Evolutionary conservation across 352 stramenopile species (phyloP).

Genomic region (Globisporangium paroecandrum): DNA sequence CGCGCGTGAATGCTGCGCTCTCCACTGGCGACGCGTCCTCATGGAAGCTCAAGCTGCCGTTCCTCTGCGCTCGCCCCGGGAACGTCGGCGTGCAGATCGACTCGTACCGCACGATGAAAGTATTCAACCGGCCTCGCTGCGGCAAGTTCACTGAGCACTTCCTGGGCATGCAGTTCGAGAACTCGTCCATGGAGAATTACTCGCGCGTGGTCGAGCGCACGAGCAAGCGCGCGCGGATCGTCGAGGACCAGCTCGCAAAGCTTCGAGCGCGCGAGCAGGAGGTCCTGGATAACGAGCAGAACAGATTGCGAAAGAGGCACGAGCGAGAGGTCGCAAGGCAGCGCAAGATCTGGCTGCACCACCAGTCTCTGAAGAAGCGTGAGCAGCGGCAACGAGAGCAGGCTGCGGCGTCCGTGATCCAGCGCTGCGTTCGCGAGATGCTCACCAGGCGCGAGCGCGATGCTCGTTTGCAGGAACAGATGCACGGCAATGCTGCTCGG

Average conservation of each 20-base stretch:
- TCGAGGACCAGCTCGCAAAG: constrained; percentile 47
- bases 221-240: constrained; percentile 33
- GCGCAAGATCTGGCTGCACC: constrained; percentile 42
- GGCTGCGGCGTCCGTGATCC: constrained; percentile 35
- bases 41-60: constrained; percentile 36
- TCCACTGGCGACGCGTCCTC: background rate
- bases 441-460: constrained; percentile 22
- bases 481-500: constrained; percentile 24
- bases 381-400: constrained; percentile 43
- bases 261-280: constrained; percentile 42
- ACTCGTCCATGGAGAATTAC: constrained; percentile 71
- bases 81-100: constrained; percentile 82
- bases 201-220: constrained; percentile 57
- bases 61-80: constrained; percentile 52
- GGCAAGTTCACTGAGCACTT: constrained; percentile 69
- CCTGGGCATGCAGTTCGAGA: constrained; percentile 58
- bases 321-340: constrained; percentile 44
- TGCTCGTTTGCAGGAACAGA: constrained; percentile 9
- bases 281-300: constrained; percentile 35
- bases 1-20: background rate
- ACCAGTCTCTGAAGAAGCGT: constrained; percentile 40
- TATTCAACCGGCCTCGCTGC: constrained; percentile 56
- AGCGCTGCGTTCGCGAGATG: constrained; percentile 37
- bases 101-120: constrained; percentile 52
- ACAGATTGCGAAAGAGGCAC: constrained; percentile 31